Conservation (phyloP, 495 filamentous ascomycete species). For the Penicillium chermesinum region DNA sequence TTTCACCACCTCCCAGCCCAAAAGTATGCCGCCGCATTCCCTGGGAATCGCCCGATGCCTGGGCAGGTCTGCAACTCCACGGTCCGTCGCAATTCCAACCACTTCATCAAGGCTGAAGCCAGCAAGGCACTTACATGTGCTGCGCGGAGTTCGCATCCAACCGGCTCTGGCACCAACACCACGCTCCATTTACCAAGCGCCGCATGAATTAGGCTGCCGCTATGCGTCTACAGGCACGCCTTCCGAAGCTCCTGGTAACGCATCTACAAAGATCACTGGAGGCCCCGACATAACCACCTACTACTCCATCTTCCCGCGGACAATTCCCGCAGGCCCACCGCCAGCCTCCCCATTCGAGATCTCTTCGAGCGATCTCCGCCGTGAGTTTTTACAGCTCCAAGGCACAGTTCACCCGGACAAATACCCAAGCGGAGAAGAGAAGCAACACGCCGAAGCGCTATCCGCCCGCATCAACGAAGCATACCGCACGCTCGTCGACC, state of each 20-base stretch:
- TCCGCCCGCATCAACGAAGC: conserved; percentile 83
- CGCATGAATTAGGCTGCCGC: conserved; percentile 1
- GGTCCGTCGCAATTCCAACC: neutral
- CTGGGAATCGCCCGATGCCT: neutral
- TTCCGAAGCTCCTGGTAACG: conserved; percentile 1
- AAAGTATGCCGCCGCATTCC: neutral
- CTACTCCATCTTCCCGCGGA: conserved; percentile 85
- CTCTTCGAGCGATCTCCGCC: conserved; percentile 58
- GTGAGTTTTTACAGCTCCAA: conserved; percentile 84
- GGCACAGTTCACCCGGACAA: conserved; percentile 77
- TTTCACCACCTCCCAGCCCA: neutral
- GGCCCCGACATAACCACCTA: conserved; percentile 50
- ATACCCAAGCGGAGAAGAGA: conserved; percentile 48
- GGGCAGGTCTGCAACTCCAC: neutral
- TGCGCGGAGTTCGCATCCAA: conserved; percentile 5
- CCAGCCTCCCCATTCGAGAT: conserved; percentile 72
- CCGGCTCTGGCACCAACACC: neutral
- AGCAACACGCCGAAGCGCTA: conserved; percentile 61
- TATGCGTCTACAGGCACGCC: conserved; percentile 17
- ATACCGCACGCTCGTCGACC: conserved; percentile 73
- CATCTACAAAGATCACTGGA: conserved; percentile 9
- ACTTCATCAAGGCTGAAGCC: neutral
- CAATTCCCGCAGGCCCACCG: conserved; percentile 75
- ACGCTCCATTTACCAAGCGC: neutral
- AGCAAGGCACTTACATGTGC: conserved; percentile 4